Percentiles rank a stretch among this genome's conserved stretches.
These are phyloP conservation scores for Cyathus olla DNA, from an alignment of 1,284 basidiomycete genomes.

Conservation along the genomic window DNA sequence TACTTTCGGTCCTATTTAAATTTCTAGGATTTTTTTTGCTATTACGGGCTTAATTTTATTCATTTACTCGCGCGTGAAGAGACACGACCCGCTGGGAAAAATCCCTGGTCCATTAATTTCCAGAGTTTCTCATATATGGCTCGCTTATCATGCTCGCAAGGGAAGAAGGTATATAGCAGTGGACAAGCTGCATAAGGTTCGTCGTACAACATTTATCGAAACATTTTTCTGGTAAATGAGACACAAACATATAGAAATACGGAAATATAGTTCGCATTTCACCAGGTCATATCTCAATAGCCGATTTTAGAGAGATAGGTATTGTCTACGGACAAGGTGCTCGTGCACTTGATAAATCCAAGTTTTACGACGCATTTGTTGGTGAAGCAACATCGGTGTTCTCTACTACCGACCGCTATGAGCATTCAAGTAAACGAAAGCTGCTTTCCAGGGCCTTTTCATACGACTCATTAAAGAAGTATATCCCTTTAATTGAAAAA, in stretches of 20 bases:
- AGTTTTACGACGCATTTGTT: conserved; percentile 37
- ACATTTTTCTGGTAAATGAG: background rate
- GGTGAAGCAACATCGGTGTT: conserved; percentile 32
- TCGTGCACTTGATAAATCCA: conserved; percentile 31
- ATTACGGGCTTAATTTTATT: too few species aligned
- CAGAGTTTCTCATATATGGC: conserved; percentile 34
- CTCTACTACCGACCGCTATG: conserved; percentile 29
- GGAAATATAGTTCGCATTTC: conserved; percentile 35
- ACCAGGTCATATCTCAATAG: conserved; percentile 36
- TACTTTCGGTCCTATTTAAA: too few species aligned
- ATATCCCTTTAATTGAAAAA: conserved; percentile 22
- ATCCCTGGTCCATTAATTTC: conserved; percentile 32
- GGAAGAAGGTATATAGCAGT: conserved; percentile 33
- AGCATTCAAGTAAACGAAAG: conserved; percentile 30
- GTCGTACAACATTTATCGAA: background rate
- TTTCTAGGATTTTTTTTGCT: too few species aligned
- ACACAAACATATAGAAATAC: conserved; percentile 23
- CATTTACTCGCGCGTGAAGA: too few species aligned
- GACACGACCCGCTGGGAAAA: background rate
- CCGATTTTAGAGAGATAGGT: conserved; percentile 26
- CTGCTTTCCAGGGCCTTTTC: conserved; percentile 34
- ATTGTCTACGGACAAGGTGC: conserved; percentile 37
- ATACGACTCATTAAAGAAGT: conserved; percentile 21
- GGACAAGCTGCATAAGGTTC: conserved; percentile 31
- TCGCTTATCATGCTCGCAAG: conserved; percentile 31